Percentiles rank a stretch among this genome's conserved stretches.
These are phyloP conservation scores for Tuber microsphaerosporum DNA, from an alignment of 495 filamentous ascomycete genomes.

Conservation along the genomic window DNA sequence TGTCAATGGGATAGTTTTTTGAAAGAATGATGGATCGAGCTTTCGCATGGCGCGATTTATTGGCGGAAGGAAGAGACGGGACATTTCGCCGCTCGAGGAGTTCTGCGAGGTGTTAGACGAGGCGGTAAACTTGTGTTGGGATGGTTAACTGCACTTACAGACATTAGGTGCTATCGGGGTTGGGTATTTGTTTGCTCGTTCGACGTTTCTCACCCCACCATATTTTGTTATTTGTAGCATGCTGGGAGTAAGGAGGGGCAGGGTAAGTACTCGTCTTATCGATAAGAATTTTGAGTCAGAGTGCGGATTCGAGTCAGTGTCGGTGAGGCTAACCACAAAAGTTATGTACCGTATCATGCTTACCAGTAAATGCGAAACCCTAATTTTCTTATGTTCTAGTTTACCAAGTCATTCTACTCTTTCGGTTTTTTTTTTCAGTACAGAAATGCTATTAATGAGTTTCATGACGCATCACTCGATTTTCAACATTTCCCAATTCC, in stretches of 20 bases:
- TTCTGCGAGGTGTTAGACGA: neutral
- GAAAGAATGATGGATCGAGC: conserved; percentile 78
- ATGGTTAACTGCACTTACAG: neutral
- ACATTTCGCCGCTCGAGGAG: conserved; percentile 40
- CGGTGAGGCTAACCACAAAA: neutral
- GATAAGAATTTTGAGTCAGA: neutral
- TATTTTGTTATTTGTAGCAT: neutral
- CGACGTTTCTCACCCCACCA: neutral
- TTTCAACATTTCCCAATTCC: neutral
- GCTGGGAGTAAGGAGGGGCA: neutral
- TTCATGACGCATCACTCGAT: neutral
- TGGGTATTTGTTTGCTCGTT: too few relatives aligned
- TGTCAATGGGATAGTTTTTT: conserved; percentile 62
- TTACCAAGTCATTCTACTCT: too few relatives aligned
- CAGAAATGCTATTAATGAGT: neutral
- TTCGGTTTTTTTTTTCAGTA: too few relatives aligned
- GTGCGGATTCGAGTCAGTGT: neutral
- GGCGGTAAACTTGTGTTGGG: neutral
- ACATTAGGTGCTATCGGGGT: neutral
- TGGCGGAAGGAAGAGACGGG: conserved; percentile 62
- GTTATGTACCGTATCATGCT: too few relatives aligned
- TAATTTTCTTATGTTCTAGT: too few relatives aligned
- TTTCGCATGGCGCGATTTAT: conserved; percentile 68
- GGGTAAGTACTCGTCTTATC: neutral
- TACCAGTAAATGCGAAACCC: too few relatives aligned